Evolutionary conservation across 2,329 filamentous ascomycete genomes (phyloP).

Genomic region (Blumeria graminis): DNA sequence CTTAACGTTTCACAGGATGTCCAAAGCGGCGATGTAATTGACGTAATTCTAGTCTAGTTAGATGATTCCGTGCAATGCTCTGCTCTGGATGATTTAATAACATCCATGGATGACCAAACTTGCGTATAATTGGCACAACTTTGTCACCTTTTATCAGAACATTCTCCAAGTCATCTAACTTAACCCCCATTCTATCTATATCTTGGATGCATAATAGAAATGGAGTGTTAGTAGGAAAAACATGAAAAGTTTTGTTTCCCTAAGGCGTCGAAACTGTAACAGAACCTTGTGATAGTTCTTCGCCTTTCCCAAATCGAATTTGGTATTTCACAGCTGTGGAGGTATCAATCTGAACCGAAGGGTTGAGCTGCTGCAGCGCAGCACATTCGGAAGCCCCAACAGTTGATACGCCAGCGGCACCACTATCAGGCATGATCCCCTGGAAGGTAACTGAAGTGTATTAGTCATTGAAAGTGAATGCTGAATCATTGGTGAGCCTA

Average conservation of each 20-base stretch:
- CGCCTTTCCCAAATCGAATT: not conserved
- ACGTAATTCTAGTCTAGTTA: no score
- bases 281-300: not conserved
- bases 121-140: conserved; percentile 1
- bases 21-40: no score
- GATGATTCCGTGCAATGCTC: no score
- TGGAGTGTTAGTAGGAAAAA: not conserved
- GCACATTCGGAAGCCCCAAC: not conserved
- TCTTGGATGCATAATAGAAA: conserved; percentile 2
- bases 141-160: conserved; percentile 1
- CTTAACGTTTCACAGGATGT: no score
- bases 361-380: not conserved
- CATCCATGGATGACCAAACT: conserved; percentile 1
- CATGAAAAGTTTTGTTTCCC: conserved; percentile 1
- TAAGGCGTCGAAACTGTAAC: not conserved
- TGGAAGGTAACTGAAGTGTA: no score
- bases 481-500: no score
- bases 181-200: conserved; percentile 2
- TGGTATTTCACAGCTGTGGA: not conserved
- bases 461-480: no score
- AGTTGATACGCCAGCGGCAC: no score
- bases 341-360: not conserved
- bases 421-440: no score
- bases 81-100: no score
- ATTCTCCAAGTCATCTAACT: conserved; percentile 1